Base-by-base conservation (phyloP, 2,329 filamentous ascomycete genomes). In the Botrytis paeoniae region DNA sequence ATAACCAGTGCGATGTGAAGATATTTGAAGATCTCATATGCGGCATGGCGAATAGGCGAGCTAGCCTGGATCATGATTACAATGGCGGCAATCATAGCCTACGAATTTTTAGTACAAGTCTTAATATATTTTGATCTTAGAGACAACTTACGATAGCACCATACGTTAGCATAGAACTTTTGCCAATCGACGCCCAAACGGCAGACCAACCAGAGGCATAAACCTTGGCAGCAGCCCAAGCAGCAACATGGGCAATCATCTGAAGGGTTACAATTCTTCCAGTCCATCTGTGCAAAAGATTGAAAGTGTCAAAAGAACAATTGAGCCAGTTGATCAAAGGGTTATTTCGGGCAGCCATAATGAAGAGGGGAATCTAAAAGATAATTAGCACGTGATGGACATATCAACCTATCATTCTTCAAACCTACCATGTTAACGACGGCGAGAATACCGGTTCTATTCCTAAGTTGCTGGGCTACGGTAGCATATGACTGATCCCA, bases 271-370 rank as follows among this genome's bases (percentile, higher is more conserved):
- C 91, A 74, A 94, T 93, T 57, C 92, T 89, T 77, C 92, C 92
- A 75, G 94, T 87, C 92, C 92, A 95, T 75, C 93, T 88, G 82
- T 95, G 92, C 73, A 95, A 85, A 75, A 95, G 83, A 83, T 95
- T 95, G 85, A 93, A 94, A 1, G 91, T 93, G 81, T 95, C 92
- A 81, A 94, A 95, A 6, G 91, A 93, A 76, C 95, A 89, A 75
- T 89, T 89, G 70, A 93, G 85, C 76, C 92, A 84, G 74, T 85
- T 85, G 80, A 95, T 93, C 76, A 95, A 85, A 35, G 92, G 92
- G 82, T 95, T 95, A 84, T 94, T 95, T 78, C 92, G 87, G 60
- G 91, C 90, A 64, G 92, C 91, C 81, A 94, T 85, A 68, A 94
- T 81, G 82, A 94, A 92, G 6, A 95, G 84, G 1, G 93, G 92